Base-by-base conservation (phyloP, 2,329 filamentous ascomycete species). In the Calycina herbarum region DNA sequence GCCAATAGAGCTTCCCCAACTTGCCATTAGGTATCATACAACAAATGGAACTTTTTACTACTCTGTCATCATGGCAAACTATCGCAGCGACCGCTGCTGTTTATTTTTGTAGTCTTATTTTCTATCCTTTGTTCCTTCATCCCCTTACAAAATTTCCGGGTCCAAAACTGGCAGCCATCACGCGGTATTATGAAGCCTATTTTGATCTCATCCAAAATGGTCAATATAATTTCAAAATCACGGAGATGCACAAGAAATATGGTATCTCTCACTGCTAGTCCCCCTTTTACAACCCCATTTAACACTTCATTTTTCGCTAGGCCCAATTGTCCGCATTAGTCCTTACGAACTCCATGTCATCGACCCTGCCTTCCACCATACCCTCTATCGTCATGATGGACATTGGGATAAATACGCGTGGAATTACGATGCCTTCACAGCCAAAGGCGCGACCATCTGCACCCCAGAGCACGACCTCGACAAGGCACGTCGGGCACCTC, bases 221-320 rank as follows among this genome's bases (percentile, higher is more conserved):
- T 7, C 51, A 65, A 60, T 69, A 61, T 20, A 68, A 40, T 11
- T 63, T 61, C 11, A 45, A 68, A 27, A 63, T 71, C 13, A 45
- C 24, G n/a, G 57, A 66, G 59, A 61, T 70, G 59, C 66, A 71
- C 38, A 61, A 69, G 57, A 65, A 67, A 64, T 69, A 68, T 62
- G 63, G 67, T 57, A 38, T 45, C 11, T 17, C 51, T 7, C 27
- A 3, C 6, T 56, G 1, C 51, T 56, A 2, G 27, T 33, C 51
- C 42, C 8, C 33, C n/a, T 15, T 27, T 27, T 2, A n/a, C 10
- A n/a, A n/a, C n/a, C n/a, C n/a, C n/a, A n/a, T n/a, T n/a, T n/a
- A n/a, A n/a, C n/a, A n/a, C n/a, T n/a, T n/a, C n/a, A n/a, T n/a
- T n/a, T n/a, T n/a, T n/a, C n/a, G n/a, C n/a, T n/a, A n/a, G n/a